These are phyloP conservation scores for Bipolaris gigantea DNA, from an alignment of 2,329 filamentous ascomycete genomes.

Conservation along the genomic window DNA sequence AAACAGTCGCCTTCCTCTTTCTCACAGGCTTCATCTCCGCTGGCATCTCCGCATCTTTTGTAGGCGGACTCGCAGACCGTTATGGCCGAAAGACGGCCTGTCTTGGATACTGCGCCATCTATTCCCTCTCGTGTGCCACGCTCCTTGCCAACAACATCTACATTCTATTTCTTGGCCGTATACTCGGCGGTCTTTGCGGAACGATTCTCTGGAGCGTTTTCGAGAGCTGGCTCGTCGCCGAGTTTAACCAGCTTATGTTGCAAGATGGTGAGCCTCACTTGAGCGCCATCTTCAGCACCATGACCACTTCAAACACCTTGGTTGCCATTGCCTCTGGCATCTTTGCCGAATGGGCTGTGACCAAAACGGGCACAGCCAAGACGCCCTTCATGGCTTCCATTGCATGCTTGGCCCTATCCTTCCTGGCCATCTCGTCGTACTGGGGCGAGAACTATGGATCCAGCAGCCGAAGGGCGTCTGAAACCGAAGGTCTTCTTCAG, in stretches of 20 bases:
- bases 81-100: slow-evolving; percentile 58
- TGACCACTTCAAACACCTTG: slow-evolving; percentile 49
- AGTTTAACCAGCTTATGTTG: slow-evolving; percentile 55
- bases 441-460: slow-evolving; percentile 59
- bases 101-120: slow-evolving; percentile 58
- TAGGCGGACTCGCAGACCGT: slow-evolving; percentile 54
- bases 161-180: slow-evolving; percentile 56
- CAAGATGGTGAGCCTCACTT: slow-evolving; percentile 51
- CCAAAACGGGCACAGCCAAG: slow-evolving; percentile 51
- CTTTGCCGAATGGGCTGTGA: slow-evolving; percentile 56
- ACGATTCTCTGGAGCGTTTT: slow-evolving; percentile 62
- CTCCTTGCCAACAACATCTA: slow-evolving; percentile 52
- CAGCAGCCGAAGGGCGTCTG: slow-evolving; percentile 18
- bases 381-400: slow-evolving; percentile 56
- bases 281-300: slow-evolving; percentile 58
- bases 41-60: slow-evolving; percentile 53
- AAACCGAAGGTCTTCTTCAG: slow-evolving; percentile 29
- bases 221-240: slow-evolving; percentile 64
- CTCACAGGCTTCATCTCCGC: slow-evolving; percentile 53
- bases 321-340: slow-evolving; percentile 60
- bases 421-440: slow-evolving; percentile 50
- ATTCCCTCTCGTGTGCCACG: slow-evolving; percentile 57
- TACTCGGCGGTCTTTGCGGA: slow-evolving; percentile 59
- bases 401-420: slow-evolving; percentile 50
- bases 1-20: slow-evolving; percentile 46